Evolutionary conservation across 805 yeast genomes (phyloP), one percentile per base, ranked within the genome.

Genomic region (Candida odintsovae): DNA sequence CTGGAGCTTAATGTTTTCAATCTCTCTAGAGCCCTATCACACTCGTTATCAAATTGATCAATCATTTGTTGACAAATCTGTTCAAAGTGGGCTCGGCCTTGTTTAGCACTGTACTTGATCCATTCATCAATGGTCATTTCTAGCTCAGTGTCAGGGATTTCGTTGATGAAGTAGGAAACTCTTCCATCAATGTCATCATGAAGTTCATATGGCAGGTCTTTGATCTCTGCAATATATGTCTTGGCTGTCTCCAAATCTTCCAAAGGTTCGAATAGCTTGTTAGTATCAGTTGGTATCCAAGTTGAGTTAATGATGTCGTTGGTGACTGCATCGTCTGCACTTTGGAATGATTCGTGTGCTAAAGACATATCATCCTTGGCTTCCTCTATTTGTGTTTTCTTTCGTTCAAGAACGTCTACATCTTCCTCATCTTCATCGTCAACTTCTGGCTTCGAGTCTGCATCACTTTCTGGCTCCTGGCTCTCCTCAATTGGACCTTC

Each of bases 111-210:
- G 52, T 73, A 69, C 26, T 58, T 57, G 19, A 86, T 64, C 95
- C 95, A 89, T 49, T 84, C 77, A 42, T 73, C 71, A n/a, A 88
- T 75, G 0, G 85, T 77, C 83, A 83, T 79, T 12, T 76, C 70
- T 53, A 86, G 69, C 57, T 86, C 90, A 22, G 76, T 76, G 26
- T 75, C 79, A 0, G 92, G 90, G 78, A 86, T 80, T 38, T 78
- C 79, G 1, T 80, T 72, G 7, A 84, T 78, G 55, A 85, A 85
- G 42, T 70, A 70, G 0, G 86, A 77, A 20, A 86, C 63, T 25
- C 75, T 75, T 1, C 92, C 90, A 48, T 82, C 87, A 37, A 69
- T 60, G 58, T 86, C 95, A 50, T 82, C 79, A 51, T 75, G 71
- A 16, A 82, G 63, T 37, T 71, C 65, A 47, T 58, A 60, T 5